Conservation (phyloP, 495 filamentous ascomycete genomes). For the Penicillium samsonianum region DNA sequence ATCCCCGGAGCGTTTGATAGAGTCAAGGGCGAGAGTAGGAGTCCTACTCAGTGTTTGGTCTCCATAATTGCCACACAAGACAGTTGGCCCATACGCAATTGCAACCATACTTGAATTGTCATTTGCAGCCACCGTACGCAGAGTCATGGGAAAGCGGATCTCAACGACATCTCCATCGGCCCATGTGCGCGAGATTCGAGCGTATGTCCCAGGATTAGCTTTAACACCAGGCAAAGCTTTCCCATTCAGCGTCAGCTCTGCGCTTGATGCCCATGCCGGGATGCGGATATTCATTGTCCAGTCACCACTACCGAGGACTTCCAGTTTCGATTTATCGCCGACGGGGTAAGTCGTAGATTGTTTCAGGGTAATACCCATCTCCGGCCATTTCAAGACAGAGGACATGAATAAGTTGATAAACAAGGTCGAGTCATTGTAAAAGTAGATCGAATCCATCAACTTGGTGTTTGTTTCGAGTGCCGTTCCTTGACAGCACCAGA, state of each 20-base stretch:
- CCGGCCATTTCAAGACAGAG: background rate
- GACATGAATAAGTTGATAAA: constrained; percentile 5
- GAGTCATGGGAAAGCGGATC: background rate
- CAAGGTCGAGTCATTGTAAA: background rate
- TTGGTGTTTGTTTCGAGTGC: constrained; percentile 4
- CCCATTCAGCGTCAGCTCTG: constrained; percentile 1
- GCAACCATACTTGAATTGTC: background rate
- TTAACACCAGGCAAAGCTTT: background rate
- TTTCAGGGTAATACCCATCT: constrained; percentile 1
- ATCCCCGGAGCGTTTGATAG: background rate
- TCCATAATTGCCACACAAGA: background rate
- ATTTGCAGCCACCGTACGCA: constrained; percentile 1
- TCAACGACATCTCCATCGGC: background rate
- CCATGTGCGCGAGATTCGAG: constrained; percentile 1
- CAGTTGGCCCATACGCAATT: background rate
- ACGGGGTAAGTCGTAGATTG: constrained; percentile 4
- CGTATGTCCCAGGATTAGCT: background rate
- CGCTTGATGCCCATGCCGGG: background rate
- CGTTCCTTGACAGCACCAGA: constrained; percentile 6
- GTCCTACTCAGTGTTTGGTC: background rate
- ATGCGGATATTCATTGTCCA: constrained; percentile 5
- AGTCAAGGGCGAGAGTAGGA: constrained; percentile 2
- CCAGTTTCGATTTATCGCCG: background rate
- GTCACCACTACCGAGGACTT: background rate
- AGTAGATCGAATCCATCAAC: constrained; percentile 8